Percentiles rank a stretch among this genome's conserved stretches.
Evolutionary conservation across 352 stramenopile species (phyloP).

Genomic region (Saprolegnia parasitica): DNA sequence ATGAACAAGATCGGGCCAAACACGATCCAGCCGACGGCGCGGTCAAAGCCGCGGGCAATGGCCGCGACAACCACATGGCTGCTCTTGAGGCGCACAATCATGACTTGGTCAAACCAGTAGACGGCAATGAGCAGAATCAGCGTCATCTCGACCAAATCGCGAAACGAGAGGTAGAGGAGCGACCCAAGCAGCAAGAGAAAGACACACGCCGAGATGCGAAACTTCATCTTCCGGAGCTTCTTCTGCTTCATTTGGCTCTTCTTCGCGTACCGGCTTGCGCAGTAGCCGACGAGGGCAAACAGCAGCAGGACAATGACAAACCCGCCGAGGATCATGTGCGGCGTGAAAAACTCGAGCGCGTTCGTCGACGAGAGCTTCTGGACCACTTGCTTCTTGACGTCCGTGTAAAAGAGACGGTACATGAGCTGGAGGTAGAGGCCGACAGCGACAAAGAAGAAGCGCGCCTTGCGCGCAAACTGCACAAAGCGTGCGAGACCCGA

Average conservation of each 20-base stretch:
- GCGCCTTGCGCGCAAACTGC: conserved; percentile 63
- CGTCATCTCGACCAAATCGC: conserved; percentile 36
- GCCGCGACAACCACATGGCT: conserved; percentile 34
- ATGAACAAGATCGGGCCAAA: conserved; percentile 74
- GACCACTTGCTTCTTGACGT: neutral
- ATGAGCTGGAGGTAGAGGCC: conserved; percentile 74
- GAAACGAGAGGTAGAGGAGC: conserved; percentile 34
- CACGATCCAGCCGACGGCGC: conserved; percentile 37
- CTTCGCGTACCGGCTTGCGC: conserved; percentile 35
- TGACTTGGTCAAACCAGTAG: conserved; percentile 41
- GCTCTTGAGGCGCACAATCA: conserved; percentile 34
- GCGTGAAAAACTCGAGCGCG: conserved; percentile 51
- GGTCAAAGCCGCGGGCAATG: conserved; percentile 34
- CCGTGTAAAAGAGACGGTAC: conserved; percentile 34
- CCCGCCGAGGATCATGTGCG: conserved; percentile 53
- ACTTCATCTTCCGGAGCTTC: conserved; percentile 41
- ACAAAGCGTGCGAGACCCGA: conserved; percentile 54
- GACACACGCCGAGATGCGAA: conserved; percentile 32
- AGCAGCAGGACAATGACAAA: conserved; percentile 64
- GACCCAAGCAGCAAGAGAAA: conserved; percentile 30
- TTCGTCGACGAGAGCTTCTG: conserved; percentile 19
- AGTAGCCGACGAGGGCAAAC: conserved; percentile 53
- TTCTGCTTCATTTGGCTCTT: conserved; percentile 42
- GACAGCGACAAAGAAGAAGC: conserved; percentile 66
- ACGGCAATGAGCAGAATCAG: conserved; percentile 31